These are phyloP conservation scores for Anthostomella pinea DNA, from an alignment of 2,329 filamentous ascomycete species.

Conservation along the genomic window DNA sequence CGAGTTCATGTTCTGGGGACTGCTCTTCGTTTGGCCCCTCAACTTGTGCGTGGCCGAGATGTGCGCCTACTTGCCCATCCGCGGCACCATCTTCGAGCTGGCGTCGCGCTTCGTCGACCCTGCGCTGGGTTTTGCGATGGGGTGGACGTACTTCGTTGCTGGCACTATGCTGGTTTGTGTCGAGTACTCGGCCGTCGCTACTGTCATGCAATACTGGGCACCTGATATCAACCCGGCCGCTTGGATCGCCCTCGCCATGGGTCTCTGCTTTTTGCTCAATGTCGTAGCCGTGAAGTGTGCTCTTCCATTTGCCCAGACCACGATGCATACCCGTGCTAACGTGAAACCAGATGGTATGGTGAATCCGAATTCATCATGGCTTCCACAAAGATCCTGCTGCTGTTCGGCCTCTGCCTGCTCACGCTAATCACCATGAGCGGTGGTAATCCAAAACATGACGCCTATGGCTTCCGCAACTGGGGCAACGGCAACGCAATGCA, in stretches of 20 bases:
- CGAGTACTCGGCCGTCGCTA: slow-evolving; percentile 43
- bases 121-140: slow-evolving; percentile 48
- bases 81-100: slow-evolving; percentile 54
- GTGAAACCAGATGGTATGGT: slow-evolving; percentile 32
- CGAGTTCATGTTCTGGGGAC: slow-evolving; percentile 43
- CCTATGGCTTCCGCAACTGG: slow-evolving; percentile 55
- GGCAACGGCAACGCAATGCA: slow-evolving; percentile 12
- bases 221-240: slow-evolving; percentile 42
- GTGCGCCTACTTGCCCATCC: slow-evolving; percentile 53
- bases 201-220: slow-evolving; percentile 44
- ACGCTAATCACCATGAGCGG: slow-evolving; percentile 63
- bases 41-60: slow-evolving; percentile 54
- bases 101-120: slow-evolving; percentile 55
- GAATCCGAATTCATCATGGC: slow-evolving; percentile 54
- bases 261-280: slow-evolving; percentile 45
- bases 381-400: slow-evolving; percentile 47
- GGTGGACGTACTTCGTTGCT: slow-evolving; percentile 50
- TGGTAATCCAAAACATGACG: slow-evolving; percentile 55
- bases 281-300: slow-evolving; percentile 41
- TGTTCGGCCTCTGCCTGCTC: slow-evolving; percentile 54
- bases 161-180: slow-evolving; percentile 44
- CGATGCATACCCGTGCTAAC: no score
- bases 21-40: slow-evolving; percentile 43
- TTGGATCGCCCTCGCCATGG: slow-evolving; percentile 48
- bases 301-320: slow-evolving; percentile 21